These are phyloP conservation scores for Botryotinia globosa DNA, from an alignment of 2,329 filamentous ascomycete species.

Conservation along the genomic window DNA sequence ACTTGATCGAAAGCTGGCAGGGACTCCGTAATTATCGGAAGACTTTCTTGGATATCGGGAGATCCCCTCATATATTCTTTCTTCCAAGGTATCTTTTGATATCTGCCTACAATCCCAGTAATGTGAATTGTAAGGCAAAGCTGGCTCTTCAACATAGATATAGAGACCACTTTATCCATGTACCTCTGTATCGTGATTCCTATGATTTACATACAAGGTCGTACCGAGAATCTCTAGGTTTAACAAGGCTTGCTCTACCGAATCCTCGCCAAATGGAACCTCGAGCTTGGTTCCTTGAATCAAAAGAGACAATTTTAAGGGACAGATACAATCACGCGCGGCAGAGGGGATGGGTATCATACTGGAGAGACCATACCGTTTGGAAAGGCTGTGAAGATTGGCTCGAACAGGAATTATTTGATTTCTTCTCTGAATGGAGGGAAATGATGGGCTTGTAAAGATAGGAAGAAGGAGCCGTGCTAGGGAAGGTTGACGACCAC, in stretches of 20 bases:
- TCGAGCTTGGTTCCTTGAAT: neutral
- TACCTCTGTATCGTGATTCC: neutral
- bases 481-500: neutral
- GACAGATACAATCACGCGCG: neutral
- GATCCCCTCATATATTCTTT: neutral
- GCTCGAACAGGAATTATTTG: neutral
- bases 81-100: neutral
- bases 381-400: neutral
- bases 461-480: too few species aligned
- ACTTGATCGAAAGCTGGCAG: neutral
- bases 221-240: neutral
- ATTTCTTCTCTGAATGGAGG: neutral
- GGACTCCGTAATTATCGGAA: neutral
- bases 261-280: neutral
- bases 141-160: neutral
- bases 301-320: neutral
- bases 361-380: neutral
- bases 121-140: neutral
- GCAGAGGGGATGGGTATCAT: fast-evolving
- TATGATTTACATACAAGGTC: fast-evolving
- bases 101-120: neutral
- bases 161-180: neutral
- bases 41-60: neutral
- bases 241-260: neutral
- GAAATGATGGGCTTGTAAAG: too few species aligned